Evolutionary conservation across 352 stramenopile genomes (phyloP), one percentile per base, ranked within the genome.

Genomic region (Globisporangium apiculatum): DNA sequence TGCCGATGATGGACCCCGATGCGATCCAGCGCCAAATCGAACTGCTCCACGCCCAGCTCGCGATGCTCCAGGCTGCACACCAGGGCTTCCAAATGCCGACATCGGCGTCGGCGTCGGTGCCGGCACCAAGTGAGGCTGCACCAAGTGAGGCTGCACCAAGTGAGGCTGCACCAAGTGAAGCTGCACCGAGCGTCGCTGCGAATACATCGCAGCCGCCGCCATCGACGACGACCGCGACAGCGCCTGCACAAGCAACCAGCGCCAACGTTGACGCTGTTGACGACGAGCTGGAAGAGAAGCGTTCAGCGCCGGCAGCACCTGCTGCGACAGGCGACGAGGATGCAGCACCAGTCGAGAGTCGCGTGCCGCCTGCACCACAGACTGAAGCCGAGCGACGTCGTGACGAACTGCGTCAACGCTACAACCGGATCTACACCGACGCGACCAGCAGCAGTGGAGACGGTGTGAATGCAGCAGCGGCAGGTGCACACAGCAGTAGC

Each of bases 11-110:
- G 61, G 76, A 86, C 48, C 58, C 69, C 7, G 61, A 80, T 15
- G 70, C 53, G 11, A 80, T 83, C 51, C 73, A 82, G 55, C 71
- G 68, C 14, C 73, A 86, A 55, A 77, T 86, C 9, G 72, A 86
- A 8, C 55, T 73, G 24, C 61, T 83, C 40, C 65, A 82, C 45
- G 69, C 72, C 40, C 76, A 86, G 49, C 64, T 86, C 17, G 71
- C 69, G 17, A 62, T 81, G 48, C 24, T 86, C 15, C 75, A 86
- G 60, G 67, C 73, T 18, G 51, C 58, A 58, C 52, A n/a, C 17
- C 43, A 46, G 35, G 58, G 50, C 12, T 54, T 63, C 51, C 58
- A 57, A 11, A 12, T 43, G 17, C n/a, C 58, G 24, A 31, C 24
- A 31, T 31, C 24, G 24, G 24, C 24, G 24, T 31, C 24, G 24